Evolutionary conservation across 208 protist genomes (phyloP).

Genomic region (Crithidia brevicula): DNA sequence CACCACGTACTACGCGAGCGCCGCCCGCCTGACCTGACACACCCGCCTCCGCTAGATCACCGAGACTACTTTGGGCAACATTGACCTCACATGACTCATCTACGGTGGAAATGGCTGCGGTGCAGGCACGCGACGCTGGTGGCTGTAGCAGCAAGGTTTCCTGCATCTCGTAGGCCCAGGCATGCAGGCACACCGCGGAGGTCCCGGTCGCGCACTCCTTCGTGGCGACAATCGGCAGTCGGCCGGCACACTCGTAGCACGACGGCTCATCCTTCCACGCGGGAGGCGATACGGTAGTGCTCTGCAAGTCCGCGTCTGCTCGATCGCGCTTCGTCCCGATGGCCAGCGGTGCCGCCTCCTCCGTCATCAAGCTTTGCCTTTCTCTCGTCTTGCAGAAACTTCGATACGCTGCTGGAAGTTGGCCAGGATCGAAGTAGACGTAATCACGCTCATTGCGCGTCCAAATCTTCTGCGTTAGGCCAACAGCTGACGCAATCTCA

Average conservation of each 20-base stretch:
- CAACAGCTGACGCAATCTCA: too few species aligned
- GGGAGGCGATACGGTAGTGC: background rate
- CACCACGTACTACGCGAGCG: background rate
- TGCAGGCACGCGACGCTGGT: too few species aligned
- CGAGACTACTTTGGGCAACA: background rate
- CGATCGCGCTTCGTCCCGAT: conserved; percentile 4
- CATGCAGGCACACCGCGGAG: conserved; percentile 65
- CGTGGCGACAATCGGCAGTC: conserved; percentile 56
- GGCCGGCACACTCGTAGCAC: conserved; percentile 76
- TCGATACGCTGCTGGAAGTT: conserved; percentile 27
- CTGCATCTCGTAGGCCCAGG: conserved; percentile 70
- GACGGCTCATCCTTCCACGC: conserved; percentile 40
- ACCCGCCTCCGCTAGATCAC: too few species aligned
- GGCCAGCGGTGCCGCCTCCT: background rate
- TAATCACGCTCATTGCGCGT: conserved; percentile 7
- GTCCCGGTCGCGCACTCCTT: conserved; percentile 33
- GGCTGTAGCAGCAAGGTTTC: conserved; percentile 28
- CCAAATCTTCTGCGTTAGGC: background rate
- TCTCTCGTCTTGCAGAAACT: background rate
- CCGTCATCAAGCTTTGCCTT: background rate
- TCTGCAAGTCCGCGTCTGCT: background rate
- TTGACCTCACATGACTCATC: too few species aligned
- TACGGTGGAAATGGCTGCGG: too few species aligned
- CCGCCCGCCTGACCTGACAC: background rate
- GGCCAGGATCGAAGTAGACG: conserved; percentile 24